Evolutionary conservation across 106 monocot genomes (phyloP), one percentile per base, ranked within the genome.

Genomic region (Platanthera guangdongensis): DNA sequence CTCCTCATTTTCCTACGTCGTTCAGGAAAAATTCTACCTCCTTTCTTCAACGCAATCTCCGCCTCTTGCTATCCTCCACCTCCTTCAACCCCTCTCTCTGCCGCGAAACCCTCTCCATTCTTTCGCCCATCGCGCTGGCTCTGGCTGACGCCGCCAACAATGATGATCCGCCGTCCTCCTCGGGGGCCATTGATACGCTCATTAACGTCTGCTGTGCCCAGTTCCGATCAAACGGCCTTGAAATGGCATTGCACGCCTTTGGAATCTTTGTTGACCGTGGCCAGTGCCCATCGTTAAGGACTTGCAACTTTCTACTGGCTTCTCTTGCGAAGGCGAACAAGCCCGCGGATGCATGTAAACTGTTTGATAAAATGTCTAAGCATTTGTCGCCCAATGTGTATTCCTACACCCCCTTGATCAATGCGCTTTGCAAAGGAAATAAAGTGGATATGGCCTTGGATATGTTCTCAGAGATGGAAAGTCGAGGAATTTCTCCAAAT

Each of bases 291-390:
- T 78, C 81, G 9, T n/a, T 84, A 21, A 90, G 76, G 68, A 83
- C 87, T 2, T 95, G 92, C 77, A 90, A 90, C 47, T 32, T 84
- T 52, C 79, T 95, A 15, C 39, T 95, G 45, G 55, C 52, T 0
- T 57, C 53, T 5, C 68, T 95, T 10, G 81, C 53, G 3, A 77
- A 83, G 45, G 21, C 52, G 3, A 70, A 73, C 8, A 32, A 73
- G 7, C 57, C 69, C 9, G 75, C 60, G 0, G 72, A 72, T 18
- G 88, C 86, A 4, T 50, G 39, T 11, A 8, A 50, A 52, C 83
- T 95, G 86, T 88, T 95, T 47, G 80, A 88, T n/a, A 75, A 64
- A 86, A 95, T 95, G 92, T 82, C 57, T 8, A 65, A 76, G 53
- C 78, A 47, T 70, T 82, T 86, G 5, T 45, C 50, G 13, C 84